phyloP scores from a whole-genome alignment of 2,329 filamentous ascomycete genomes.

The Colletotrichum sp. region DNA sequence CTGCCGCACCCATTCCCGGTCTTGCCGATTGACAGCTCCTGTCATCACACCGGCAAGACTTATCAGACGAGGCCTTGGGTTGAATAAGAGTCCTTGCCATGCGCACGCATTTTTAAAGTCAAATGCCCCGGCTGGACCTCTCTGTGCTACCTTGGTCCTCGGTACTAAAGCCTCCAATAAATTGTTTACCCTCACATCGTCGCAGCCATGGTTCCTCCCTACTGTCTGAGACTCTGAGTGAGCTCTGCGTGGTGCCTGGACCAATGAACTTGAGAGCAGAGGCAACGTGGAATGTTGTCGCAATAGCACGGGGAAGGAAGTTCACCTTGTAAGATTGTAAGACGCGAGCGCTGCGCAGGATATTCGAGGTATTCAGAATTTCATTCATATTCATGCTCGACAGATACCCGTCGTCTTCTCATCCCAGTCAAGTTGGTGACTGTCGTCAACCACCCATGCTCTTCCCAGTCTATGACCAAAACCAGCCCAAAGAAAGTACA shows the following conservation, averaged over 20 bases:
- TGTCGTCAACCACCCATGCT: background rate
- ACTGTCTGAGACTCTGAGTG: background rate
- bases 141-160: background rate
- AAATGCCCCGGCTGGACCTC: background rate
- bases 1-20: background rate
- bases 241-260: background rate
- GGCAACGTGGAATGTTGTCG: background rate
- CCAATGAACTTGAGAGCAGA: background rate
- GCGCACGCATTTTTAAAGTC: background rate
- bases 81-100: background rate
- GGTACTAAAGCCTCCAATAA: background rate
- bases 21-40: background rate
- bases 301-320: background rate
- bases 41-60: background rate
- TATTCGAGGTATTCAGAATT: background rate
- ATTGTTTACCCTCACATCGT: background rate
- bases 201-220: background rate
- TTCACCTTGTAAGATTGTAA: background rate
- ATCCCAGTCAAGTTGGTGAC: background rate
- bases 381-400: background rate
- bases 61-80: background rate
- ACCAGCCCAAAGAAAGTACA: background rate
- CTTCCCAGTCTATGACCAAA: background rate
- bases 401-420: background rate
- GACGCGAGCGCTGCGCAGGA: background rate